Conservation (phyloP, 352 stramenopile genomes). For the Phytophthora idaei region DNA sequence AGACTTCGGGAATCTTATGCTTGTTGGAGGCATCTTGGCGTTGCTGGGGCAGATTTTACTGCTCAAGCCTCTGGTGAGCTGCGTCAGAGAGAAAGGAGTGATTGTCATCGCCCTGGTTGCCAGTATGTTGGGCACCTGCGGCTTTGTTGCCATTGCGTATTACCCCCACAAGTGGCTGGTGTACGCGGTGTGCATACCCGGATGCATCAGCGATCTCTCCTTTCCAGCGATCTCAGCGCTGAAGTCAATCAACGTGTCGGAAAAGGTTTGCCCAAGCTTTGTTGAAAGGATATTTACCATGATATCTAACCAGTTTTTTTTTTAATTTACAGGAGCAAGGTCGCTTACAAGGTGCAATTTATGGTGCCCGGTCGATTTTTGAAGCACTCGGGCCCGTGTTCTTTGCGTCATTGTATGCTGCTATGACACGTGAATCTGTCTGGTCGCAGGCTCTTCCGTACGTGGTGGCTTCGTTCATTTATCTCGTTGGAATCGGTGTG, state of each 20-base stretch:
- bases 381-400: constrained; percentile 61
- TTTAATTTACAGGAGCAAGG: constrained; percentile 61
- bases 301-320: constrained; percentile 1
- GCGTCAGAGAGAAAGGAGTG: constrained; percentile 64
- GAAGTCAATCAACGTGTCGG: constrained; percentile 48
- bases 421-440: constrained; percentile 49
- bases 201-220: constrained; percentile 64
- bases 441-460: constrained; percentile 67
- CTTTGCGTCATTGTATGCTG: constrained; percentile 62
- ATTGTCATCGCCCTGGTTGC: constrained; percentile 63
- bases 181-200: constrained; percentile 48
- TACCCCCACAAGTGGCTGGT: constrained; percentile 67
- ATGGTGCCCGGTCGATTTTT: constrained; percentile 66
- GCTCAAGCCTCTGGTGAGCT: constrained; percentile 65
- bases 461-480: constrained; percentile 56
- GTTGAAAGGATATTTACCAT: background rate
- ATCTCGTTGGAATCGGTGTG: constrained; percentile 52
- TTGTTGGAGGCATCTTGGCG: constrained; percentile 57
- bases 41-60: constrained; percentile 66
- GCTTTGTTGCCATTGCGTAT: constrained; percentile 51
- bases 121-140: constrained; percentile 44
- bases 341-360: constrained; percentile 74
- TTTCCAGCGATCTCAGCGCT: constrained; percentile 60
- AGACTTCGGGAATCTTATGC: constrained; percentile 63
- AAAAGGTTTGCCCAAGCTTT: constrained; percentile 37